phyloP scores from a whole-genome alignment of 2,329 filamentous ascomycete genomes.

The Cytospora piceae region DNA sequence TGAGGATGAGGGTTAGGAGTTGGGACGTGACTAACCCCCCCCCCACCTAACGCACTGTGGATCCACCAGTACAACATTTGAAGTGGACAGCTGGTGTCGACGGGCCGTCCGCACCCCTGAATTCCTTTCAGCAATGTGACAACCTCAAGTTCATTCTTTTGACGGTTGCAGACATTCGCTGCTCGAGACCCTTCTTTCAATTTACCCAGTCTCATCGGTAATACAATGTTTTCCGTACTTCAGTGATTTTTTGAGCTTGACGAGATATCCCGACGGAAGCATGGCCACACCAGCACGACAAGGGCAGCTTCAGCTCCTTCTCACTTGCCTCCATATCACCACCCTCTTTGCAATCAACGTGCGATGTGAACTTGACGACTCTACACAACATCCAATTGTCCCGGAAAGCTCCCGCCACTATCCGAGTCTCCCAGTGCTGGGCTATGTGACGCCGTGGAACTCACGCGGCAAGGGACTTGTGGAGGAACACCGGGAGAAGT shows the following conservation, averaged over 20 bases:
- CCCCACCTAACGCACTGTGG: too few species aligned
- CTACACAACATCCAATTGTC: not conserved
- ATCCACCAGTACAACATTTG: not conserved
- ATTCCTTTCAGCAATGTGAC: not conserved
- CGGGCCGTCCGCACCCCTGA: not conserved
- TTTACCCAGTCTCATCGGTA: not conserved
- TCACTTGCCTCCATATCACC: not conserved
- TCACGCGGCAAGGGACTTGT: conserved; percentile 32
- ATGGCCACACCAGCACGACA: not conserved
- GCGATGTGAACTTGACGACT: not conserved
- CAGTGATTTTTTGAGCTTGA: not conserved
- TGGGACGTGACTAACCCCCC: not conserved
- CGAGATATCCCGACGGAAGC: not conserved
- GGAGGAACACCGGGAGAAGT: conserved; percentile 31
- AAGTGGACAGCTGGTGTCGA: not conserved
- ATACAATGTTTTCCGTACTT: not conserved
- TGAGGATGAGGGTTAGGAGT: too few species aligned
- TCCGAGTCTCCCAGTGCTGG: conserved; percentile 28
- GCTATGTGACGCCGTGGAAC: conserved; percentile 35
- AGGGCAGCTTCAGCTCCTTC: not conserved
- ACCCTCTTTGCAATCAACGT: not conserved
- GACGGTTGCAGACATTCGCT: not conserved
- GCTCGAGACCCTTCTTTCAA: not conserved
- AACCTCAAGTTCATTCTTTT: not conserved
- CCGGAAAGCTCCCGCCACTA: not conserved